Evolutionary conservation across 768 basidiomycete species (phyloP).

Genomic region (Suillus lakei): DNA sequence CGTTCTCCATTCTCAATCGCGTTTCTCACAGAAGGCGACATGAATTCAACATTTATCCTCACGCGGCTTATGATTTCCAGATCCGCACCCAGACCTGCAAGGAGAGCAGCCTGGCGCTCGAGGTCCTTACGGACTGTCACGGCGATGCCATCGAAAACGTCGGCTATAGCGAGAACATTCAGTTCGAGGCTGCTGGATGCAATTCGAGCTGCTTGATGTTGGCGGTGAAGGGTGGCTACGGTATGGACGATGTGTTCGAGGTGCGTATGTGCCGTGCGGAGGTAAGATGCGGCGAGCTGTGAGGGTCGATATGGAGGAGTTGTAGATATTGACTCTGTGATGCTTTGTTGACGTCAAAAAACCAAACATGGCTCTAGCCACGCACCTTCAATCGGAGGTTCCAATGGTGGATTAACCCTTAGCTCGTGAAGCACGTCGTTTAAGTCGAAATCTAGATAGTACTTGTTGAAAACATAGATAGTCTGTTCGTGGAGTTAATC

Average conservation of each 20-base stretch:
- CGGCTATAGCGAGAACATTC: conserved; percentile 70
- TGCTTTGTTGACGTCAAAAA: conserved; percentile 4
- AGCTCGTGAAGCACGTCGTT: conserved; percentile 70
- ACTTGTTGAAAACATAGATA: conserved; percentile 85
- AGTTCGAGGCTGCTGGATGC: conserved; percentile 75
- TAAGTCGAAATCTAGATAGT: conserved; percentile 72
- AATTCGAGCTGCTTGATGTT: conserved; percentile 73
- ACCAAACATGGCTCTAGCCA: neutral
- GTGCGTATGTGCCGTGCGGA: conserved; percentile 66
- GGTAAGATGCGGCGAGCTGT: conserved; percentile 67
- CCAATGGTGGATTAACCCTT: conserved; percentile 61
- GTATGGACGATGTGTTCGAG: conserved; percentile 62
- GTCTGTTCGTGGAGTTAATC: conserved; percentile 45
- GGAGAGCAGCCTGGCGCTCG: conserved; percentile 64
- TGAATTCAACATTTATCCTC: conserved; percentile 73
- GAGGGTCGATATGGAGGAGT: conserved; percentile 77
- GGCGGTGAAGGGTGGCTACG: conserved; percentile 58
- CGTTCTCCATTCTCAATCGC: conserved; percentile 75
- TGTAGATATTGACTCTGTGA: conserved; percentile 59
- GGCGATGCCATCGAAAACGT: conserved; percentile 70
- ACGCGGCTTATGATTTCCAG: conserved; percentile 71
- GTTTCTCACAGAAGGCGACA: conserved; percentile 66
- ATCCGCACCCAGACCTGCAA: conserved; percentile 71
- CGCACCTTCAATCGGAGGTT: conserved; percentile 76
- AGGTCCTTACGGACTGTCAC: conserved; percentile 62